phyloP scores from a whole-genome alignment of 495 filamentous ascomycete species.

The Penicillium alfredii region DNA sequence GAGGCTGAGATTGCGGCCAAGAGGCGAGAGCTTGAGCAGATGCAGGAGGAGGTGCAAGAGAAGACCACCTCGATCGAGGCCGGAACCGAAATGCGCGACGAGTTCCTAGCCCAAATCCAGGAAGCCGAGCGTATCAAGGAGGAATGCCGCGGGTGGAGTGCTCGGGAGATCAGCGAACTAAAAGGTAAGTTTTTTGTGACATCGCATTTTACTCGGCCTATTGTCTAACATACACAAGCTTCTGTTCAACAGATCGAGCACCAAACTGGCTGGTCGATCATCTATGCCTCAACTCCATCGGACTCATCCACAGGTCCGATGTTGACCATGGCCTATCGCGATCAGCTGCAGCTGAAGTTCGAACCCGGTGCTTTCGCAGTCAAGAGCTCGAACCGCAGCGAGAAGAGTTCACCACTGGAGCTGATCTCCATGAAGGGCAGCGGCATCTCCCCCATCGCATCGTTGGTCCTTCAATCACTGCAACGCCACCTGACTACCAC shows the following conservation, averaged over 20 bases:
- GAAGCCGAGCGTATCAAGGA: conserved; percentile 80
- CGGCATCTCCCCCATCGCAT: conserved; percentile 28
- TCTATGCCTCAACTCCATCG: conserved; percentile 47
- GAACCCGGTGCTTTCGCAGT: conserved; percentile 55
- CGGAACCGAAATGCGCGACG: conserved; percentile 57
- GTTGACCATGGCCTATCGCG: conserved; percentile 72
- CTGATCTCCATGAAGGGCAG: conserved; percentile 19
- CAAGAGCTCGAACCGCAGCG: conserved; percentile 9
- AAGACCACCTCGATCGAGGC: conserved; percentile 56
- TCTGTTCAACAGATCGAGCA: conserved; percentile 63
- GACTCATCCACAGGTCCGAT: conserved; percentile 38
- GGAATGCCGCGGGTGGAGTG: conserved; percentile 83
- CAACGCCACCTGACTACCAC: conserved; percentile 28
- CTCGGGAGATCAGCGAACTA: conserved; percentile 64
- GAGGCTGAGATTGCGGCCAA: conserved; percentile 67
- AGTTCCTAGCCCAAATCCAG: conserved; percentile 65
- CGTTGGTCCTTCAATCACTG: conserved; percentile 36
- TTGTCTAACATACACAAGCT: conserved; percentile 45
- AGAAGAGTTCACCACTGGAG: conserved; percentile 26
- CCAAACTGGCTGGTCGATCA: conserved; percentile 70
- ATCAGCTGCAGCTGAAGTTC: conserved; percentile 72
- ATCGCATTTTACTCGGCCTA: too few species aligned
- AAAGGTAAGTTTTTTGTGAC: conserved; percentile 57
- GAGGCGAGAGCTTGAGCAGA: conserved; percentile 53
- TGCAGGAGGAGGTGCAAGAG: conserved; percentile 57